phyloP scores from a whole-genome alignment of 2,329 filamentous ascomycete species.

The Aspergillus sp. region DNA sequence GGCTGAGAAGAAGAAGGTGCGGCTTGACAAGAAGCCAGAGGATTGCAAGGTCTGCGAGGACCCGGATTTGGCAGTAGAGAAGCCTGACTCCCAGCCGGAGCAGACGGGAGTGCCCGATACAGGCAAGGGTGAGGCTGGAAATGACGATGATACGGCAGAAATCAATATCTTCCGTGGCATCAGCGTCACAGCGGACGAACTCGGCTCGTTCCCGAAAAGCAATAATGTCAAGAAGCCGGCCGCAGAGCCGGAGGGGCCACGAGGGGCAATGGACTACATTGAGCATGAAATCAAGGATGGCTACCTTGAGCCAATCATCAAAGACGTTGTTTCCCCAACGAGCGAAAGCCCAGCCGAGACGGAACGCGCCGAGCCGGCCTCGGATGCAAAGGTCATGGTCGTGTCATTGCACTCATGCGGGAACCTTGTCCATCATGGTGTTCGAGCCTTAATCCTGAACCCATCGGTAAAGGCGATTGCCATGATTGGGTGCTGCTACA shows the following conservation, averaged over 20 bases:
- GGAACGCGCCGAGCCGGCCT: not conserved
- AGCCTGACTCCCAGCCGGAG: not conserved
- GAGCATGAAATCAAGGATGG: conserved; percentile 47
- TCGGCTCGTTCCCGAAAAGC: conserved; percentile 17
- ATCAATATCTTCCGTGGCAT: conserved; percentile 38
- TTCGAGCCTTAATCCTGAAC: conserved; percentile 82
- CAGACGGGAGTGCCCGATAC: conserved; percentile 4
- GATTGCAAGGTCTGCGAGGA: conserved; percentile 25
- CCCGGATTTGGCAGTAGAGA: conserved; percentile 8
- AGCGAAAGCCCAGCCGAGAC: not conserved
- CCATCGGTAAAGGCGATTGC: conserved; percentile 84
- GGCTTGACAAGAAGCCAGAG: conserved; percentile 74
- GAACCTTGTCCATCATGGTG: conserved; percentile 92
- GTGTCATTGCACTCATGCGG: conserved; percentile 97
- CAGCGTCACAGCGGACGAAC: conserved; percentile 31
- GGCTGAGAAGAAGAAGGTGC: conserved; percentile 68
- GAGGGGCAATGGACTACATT: conserved; percentile 44
- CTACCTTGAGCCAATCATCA: conserved; percentile 41
- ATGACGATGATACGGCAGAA: conserved; percentile 26
- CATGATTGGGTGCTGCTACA: conserved; percentile 98
- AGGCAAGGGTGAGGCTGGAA: conserved; percentile 9
- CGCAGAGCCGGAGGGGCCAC: conserved; percentile 19
- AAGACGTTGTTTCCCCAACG: conserved; percentile 30
- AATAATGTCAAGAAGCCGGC: conserved; percentile 15
- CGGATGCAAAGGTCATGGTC: conserved; percentile 64